Percentiles rank a stretch among this genome's conserved stretches.
phyloP scores from a whole-genome alignment of 768 basidiomycete genomes.

The Boletus vinaceobasis region DNA sequence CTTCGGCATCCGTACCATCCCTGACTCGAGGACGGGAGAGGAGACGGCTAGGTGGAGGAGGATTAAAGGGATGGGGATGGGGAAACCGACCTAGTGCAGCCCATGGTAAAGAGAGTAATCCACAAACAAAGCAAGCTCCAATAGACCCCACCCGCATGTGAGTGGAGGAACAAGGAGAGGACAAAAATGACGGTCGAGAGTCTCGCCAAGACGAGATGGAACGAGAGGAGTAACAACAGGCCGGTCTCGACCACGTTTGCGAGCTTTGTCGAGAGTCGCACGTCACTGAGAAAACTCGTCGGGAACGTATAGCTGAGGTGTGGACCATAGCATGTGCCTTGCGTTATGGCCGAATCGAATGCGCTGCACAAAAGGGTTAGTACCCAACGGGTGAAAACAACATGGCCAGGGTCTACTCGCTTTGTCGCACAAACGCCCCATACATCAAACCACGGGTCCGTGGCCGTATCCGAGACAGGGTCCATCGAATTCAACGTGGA shows the following conservation, averaged over 20 bases:
- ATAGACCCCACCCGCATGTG: constrained; percentile 36
- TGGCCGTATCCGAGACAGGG: constrained; percentile 50
- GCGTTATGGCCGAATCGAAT: not conserved
- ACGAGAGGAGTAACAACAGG: constrained; percentile 54
- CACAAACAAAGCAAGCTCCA: constrained; percentile 19
- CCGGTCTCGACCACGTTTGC: constrained; percentile 47
- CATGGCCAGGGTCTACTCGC: constrained; percentile 25
- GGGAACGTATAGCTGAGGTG: constrained; percentile 69
- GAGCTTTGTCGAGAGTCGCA: constrained; percentile 44
- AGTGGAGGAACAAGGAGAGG: constrained; percentile 56
- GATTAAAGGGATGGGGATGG: too few relatives aligned
- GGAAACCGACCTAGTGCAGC: too few relatives aligned
- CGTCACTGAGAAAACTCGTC: constrained; percentile 34
- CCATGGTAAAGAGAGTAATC: too few relatives aligned
- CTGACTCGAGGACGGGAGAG: too few relatives aligned
- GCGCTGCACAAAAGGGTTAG: constrained; percentile 5
- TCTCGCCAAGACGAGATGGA: constrained; percentile 65
- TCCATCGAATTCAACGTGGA: constrained; percentile 27
- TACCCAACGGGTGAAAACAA: too few relatives aligned
- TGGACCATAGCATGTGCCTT: constrained; percentile 56
- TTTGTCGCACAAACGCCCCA: constrained; percentile 76
- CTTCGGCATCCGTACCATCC: too few relatives aligned
- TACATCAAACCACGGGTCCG: constrained; percentile 68
- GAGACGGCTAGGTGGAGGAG: too few relatives aligned
- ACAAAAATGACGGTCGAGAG: constrained; percentile 53